Evolutionary conservation across 371 early-diverging fungal genomes (phyloP).

Genomic region (Dinochytrium kinnereticum): DNA sequence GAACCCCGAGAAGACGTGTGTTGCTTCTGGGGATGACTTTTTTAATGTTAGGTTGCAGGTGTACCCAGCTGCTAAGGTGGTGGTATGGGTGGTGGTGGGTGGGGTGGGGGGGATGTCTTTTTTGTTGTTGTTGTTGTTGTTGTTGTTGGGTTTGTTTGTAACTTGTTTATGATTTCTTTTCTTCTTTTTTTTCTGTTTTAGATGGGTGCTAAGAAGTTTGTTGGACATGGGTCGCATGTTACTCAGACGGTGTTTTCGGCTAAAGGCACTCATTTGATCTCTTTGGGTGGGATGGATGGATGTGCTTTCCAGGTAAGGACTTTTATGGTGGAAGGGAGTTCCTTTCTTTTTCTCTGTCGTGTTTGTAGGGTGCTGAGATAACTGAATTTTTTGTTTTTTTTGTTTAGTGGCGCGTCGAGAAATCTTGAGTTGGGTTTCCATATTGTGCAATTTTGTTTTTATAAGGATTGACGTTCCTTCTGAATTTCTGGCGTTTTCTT

Average conservation of each 20-base stretch:
- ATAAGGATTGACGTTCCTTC: too few relatives aligned
- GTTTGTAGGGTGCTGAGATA: too few relatives aligned
- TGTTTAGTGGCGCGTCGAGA: background rate
- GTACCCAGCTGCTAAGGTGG: constrained; percentile 23
- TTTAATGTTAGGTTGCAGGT: constrained; percentile 29
- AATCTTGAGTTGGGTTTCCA: background rate
- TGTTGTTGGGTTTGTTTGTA: too few relatives aligned
- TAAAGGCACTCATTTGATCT: constrained; percentile 28
- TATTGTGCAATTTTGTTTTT: too few relatives aligned
- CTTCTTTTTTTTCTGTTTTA: background rate
- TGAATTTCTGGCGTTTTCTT: too few relatives aligned
- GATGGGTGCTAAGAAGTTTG: constrained; percentile 34
- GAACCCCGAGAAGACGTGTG: constrained; percentile 16
- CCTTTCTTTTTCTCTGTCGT: background rate
- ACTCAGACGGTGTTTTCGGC: constrained; percentile 35
- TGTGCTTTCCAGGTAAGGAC: constrained; percentile 40
- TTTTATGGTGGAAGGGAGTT: too few relatives aligned
- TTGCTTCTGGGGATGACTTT: constrained; percentile 37
- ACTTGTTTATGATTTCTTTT: too few relatives aligned
- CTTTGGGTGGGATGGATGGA: constrained; percentile 45
- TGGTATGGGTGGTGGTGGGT: constrained; percentile 27
- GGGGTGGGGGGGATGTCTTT: too few relatives aligned
- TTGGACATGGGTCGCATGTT: constrained; percentile 39
- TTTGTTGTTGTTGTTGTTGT: background rate
- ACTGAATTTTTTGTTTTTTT: too few relatives aligned